Evolutionary conservation across 805 yeast species (phyloP).

Genomic region (Cyberlindnera subsufficiens): DNA sequence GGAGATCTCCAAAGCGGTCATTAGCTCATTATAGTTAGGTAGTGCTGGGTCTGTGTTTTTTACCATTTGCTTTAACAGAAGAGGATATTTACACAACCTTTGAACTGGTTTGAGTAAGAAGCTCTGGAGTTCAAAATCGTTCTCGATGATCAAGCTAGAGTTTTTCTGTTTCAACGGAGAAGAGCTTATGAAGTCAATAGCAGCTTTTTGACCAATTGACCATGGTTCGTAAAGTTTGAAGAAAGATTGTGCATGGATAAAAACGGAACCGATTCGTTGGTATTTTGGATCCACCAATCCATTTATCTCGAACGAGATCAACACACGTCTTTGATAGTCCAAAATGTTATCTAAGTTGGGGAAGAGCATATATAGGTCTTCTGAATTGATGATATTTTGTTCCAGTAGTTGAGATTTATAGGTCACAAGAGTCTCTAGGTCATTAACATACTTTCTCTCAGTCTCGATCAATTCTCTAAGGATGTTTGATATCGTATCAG

Average conservation of each 20-base stretch:
- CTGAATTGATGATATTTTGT: slow-evolving; percentile 66
- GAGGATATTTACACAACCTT: slow-evolving; percentile 91
- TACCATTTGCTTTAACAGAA: slow-evolving; percentile 68
- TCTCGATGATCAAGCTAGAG: slow-evolving; percentile 60
- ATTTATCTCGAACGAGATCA: slow-evolving; percentile 87
- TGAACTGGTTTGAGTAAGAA: slow-evolving; percentile 92
- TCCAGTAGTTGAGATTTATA: slow-evolving; percentile 65
- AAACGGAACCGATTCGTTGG: slow-evolving; percentile 86
- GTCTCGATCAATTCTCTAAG: slow-evolving; percentile 81
- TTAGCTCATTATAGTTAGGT: slow-evolving; percentile 60
- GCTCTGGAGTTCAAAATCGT: slow-evolving; percentile 84
- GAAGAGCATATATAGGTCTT: slow-evolving; percentile 72
- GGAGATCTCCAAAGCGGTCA: slow-evolving; percentile 64
- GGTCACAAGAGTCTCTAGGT: slow-evolving; percentile 64
- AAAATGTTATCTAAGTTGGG: slow-evolving; percentile 80
- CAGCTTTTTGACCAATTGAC: slow-evolving; percentile 86
- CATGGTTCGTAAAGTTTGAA: slow-evolving; percentile 90
- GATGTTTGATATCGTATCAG: slow-evolving; percentile 67
- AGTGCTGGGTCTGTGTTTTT: slow-evolving; percentile 51
- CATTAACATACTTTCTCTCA: slow-evolving; percentile 90
- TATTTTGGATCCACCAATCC: slow-evolving; percentile 63
- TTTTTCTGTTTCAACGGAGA: slow-evolving; percentile 53
- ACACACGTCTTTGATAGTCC: slow-evolving; percentile 86
- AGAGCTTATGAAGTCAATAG: slow-evolving; percentile 66
- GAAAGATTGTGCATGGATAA: slow-evolving; percentile 78